Evolutionary conservation across 805 yeast species (phyloP), one percentile per base, ranked within the genome.

Genomic region (Metschnikowia lochheadii): DNA sequence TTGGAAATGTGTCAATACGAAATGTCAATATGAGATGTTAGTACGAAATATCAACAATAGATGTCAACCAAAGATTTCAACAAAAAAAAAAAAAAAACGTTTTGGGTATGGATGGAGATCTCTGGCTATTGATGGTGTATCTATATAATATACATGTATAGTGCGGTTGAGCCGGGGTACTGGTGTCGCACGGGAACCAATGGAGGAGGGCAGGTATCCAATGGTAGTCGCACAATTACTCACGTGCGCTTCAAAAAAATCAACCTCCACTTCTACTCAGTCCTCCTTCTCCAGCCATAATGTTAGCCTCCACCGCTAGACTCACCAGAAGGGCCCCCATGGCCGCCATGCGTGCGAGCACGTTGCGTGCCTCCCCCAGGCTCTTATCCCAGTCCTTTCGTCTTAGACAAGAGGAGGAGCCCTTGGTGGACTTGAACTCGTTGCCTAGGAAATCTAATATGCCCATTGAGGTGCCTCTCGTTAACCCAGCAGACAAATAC

Each of bases 401-500:
- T 21, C 29, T 46, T 29, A 47, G 50, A 20, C 56, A 56, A 37
- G 76, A 72, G 36, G 59, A 57, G 54, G 59, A 57, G 54, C 61
- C 59, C 31, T 64, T 73, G 53, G 62, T 61, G 23, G 65, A 72
- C 60, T 67, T 70, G 56, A 63, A 62, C 53, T 55, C 65, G 23
- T 61, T 72, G 49, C 77, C 77, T 48, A 69, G 78, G 64, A 66
- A 64, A 55, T 60, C 64, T 46, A 63, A 67, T 15, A 54, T 53
- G 29, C 71, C 66, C 8, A 60, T 60, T 48, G 63, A 65, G 34
- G 76, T 69, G 18, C 85, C 85, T 14, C 65, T 86, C 52, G 82
- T 79, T 53, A 87, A 89, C 71, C 95, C 95, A 40, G 83, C 89
- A 48, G 96, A 87, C 57, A 78, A 82, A 64, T 87, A 83, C 70